Evolutionary conservation across 2,329 filamentous ascomycete genomes (phyloP), one percentile per base, ranked within the genome.

Genomic region (Colletotrichum filicis): DNA sequence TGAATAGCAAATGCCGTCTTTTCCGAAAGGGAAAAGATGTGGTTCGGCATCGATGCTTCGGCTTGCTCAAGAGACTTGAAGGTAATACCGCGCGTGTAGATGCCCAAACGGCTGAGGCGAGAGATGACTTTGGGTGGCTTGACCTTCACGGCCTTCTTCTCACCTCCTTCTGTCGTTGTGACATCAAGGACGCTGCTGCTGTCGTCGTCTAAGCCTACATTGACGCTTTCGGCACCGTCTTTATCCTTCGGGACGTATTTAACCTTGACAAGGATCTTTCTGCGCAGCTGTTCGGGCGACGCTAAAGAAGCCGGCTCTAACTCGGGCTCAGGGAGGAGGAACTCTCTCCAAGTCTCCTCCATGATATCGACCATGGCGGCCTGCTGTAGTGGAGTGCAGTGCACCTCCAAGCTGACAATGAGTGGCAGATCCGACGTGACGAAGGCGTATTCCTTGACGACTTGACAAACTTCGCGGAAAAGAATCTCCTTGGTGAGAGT

Each of bases 281-380:
- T 88, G 63, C 88, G 89, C 67, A 98, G 83, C 4, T 92, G 88
- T 5, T 87, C 90, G 0, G 95, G 94, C 11, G 92, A 85, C 0
- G 94, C 92, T 1, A 97, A 87, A 5, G 80, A 77, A 16, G 83
- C 81, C 11, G 85, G 82, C 0, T 90, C 85, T n/a, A 81, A 78
- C 5, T 79, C 88, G 65, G 83, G 85, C 26, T 84, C 80, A 1
- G 92, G 87, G 2, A 97, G 86, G 11, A 98, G 85, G 71, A 92
- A 86, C 0, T 88, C 92, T 19, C 87, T 87, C 94, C 95, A 99
- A 32, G 91, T 90, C 74, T 97, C 90, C 74, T 91, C 88, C 91
- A 98, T 98, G 78, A 98, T 97, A 73, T 93, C 88, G 5, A 98
- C 95, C 94, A 98, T 98, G 71, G 92, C 89, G 75, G 93, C 89